These are phyloP conservation scores for Cadophora gregata DNA, from an alignment of 2,329 filamentous ascomycete species.

Conservation along the genomic window DNA sequence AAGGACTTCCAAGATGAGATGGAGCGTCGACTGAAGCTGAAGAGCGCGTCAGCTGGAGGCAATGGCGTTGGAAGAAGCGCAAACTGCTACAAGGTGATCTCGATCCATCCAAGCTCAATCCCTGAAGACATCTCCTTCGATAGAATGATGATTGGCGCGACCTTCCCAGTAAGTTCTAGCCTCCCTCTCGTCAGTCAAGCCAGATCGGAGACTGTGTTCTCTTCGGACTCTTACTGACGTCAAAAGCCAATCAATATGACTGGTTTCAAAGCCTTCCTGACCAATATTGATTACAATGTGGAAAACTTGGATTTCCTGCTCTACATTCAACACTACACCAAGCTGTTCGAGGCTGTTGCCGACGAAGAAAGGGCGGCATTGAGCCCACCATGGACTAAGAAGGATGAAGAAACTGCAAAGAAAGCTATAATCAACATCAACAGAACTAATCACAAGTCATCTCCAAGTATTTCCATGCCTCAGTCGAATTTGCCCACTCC, in stretches of 20 bases:
- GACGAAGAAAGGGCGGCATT: slow-evolving; percentile 16
- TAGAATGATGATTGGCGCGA: slow-evolving; percentile 21
- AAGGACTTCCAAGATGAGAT: slow-evolving; percentile 17
- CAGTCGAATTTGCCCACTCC: not conserved
- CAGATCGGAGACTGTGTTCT: not conserved
- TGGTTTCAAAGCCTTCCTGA: slow-evolving; percentile 15
- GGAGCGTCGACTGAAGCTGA: slow-evolving; percentile 7
- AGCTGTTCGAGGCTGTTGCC: slow-evolving; percentile 20
- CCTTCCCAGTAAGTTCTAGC: slow-evolving; percentile 18
- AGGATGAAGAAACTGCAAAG: slow-evolving; percentile 19
- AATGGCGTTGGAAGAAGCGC: slow-evolving; percentile 3
- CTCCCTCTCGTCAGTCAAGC: too few relatives aligned
- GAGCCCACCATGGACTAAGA: slow-evolving; percentile 17
- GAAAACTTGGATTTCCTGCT: slow-evolving; percentile 20
- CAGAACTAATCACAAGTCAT: not conserved
- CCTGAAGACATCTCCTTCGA: slow-evolving; percentile 22
- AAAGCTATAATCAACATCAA: not conserved
- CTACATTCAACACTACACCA: slow-evolving; percentile 16
- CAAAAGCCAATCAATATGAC: slow-evolving; percentile 20
- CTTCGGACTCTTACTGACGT: not conserved
- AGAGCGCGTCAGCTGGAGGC: slow-evolving; percentile 5
- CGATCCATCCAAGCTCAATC: slow-evolving; percentile 16
- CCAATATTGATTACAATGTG: slow-evolving; percentile 10
- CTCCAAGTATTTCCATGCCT: not conserved
- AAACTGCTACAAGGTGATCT: slow-evolving; percentile 7